These are phyloP conservation scores for Gloeopeniophorella convolvens DNA, from an alignment of 768 basidiomycete genomes.

Conservation along the genomic window DNA sequence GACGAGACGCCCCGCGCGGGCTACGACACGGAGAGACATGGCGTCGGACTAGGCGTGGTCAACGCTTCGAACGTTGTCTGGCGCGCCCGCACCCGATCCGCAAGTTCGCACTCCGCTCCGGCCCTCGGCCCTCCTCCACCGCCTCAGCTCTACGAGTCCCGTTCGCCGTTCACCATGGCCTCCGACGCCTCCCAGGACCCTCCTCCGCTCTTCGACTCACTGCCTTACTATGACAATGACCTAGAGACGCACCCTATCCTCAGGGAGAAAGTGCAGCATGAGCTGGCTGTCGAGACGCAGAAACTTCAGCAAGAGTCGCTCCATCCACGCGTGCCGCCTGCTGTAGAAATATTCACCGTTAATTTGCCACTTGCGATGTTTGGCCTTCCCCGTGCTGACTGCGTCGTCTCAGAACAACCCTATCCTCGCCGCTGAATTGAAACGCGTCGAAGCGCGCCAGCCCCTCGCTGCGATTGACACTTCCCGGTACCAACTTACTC, in stretches of 20 bases:
- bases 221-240: constrained; percentile 95
- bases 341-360: constrained; percentile 62
- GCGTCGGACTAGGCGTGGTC: constrained; percentile 19
- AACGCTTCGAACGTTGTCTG: constrained; percentile 9
- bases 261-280: constrained; percentile 68
- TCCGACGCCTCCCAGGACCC: constrained; percentile 3
- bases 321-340: constrained; percentile 67
- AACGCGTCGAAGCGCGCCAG: constrained; percentile 63
- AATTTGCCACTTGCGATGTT: constrained; percentile 28
- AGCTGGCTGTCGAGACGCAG: constrained; percentile 61
- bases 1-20: constrained; percentile 39
- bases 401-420: constrained; percentile 50
- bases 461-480: constrained; percentile 64
- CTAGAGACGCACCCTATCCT: constrained; percentile 68
- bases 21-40: constrained; percentile 43
- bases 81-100: background rate
- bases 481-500: constrained; percentile 67
- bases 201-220: constrained; percentile 63
- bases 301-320: constrained; percentile 47
- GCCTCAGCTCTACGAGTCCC: background rate
- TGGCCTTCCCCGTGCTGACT: background rate
- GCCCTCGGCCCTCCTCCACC: background rate
- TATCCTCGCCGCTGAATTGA: constrained; percentile 63
- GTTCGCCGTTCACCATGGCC: background rate
- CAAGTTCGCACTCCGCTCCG: constrained; percentile 19